These are phyloP conservation scores for Solanum piurae DNA, from an alignment of 257 asterid species.

Conservation along the genomic window DNA sequence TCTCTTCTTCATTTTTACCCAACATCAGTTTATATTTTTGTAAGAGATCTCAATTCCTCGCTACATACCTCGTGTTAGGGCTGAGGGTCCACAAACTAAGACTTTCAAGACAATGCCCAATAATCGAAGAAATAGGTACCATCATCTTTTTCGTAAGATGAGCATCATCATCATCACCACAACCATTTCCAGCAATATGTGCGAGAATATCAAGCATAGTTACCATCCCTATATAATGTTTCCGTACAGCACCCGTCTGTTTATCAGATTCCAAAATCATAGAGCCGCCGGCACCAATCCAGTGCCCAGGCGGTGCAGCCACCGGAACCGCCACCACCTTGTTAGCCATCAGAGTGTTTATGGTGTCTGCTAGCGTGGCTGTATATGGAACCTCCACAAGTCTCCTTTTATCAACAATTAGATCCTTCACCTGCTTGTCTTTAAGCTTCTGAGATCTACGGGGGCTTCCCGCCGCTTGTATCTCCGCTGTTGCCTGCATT, in stretches of 20 bases:
- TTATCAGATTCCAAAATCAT: slow-evolving; percentile 88
- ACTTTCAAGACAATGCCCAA: slow-evolving; percentile 85
- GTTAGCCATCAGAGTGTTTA: slow-evolving; percentile 61
- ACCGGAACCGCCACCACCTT: slow-evolving; percentile 65
- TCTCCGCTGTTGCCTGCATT: slow-evolving; percentile 17
- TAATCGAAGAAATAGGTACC: slow-evolving; percentile 70
- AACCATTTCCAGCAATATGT: slow-evolving; percentile 49
- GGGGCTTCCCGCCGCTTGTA: not conserved
- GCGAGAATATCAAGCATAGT: slow-evolving; percentile 80
- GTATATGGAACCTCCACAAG: slow-evolving; percentile 90
- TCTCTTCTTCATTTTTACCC: not conserved
- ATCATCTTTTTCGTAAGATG: slow-evolving; percentile 50
- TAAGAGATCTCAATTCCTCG: not conserved
- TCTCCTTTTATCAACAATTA: slow-evolving; percentile 33
- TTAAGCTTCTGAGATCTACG: slow-evolving; percentile 14
- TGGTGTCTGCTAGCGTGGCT: slow-evolving; percentile 68
- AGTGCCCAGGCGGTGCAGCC: slow-evolving; percentile 99
- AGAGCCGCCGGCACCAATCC: slow-evolving; percentile 98
- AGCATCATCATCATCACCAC: not conserved
- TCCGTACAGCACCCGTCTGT: slow-evolving; percentile 79
- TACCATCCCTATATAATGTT: slow-evolving; percentile 89
- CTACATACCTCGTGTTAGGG: slow-evolving; percentile 40
- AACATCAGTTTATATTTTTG: not conserved
- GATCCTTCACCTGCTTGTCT: slow-evolving; percentile 52
- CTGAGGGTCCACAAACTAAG: slow-evolving; percentile 90